Evolutionary conservation across 2,329 filamentous ascomycete species (phyloP), one percentile per base, ranked within the genome.

Genomic region (Cryphonectria nitschkei): DNA sequence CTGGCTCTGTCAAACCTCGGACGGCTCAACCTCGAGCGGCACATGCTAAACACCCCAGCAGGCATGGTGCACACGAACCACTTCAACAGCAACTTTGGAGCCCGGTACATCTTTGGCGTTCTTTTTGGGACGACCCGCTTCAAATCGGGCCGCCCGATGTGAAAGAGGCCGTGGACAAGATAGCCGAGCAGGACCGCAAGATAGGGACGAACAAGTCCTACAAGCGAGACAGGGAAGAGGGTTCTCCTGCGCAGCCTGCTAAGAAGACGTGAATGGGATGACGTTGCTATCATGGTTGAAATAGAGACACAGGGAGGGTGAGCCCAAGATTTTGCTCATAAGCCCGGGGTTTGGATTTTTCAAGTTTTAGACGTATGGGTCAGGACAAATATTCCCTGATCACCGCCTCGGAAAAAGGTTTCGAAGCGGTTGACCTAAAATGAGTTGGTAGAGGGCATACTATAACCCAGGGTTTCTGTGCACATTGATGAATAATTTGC

Each of bases 51-150:
- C 16, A 52, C 67, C 7, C 32, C 22, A 22, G 43, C 60, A 0
- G 61, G 50, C 1, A 13, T 7, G 14, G 34, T 16, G 8, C 52
- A 65, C 13, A 65, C 61, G 3, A 69, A 50, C 14, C 68, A 69
- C 60, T 69, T 65, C 43, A 63, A 65, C 61, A 62, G 63, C 34
- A 68, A 64, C n/a, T 68, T 43, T 37, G 67, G 67, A 16, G 46
- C 54, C 34, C 11, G 43, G 11, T 68, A 68, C 5, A 26, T n/a
- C 16, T 62, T 68, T 3, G 60, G 60, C 11, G 62, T 58, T 19
- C 34, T 52, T 8, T 19, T 65, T 13, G 26, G 60, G 14, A 62
- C 2, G 22, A 54, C 50, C 50, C 7, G 8, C 9, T 7, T 65
- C 19, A 5, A 32, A 4, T 29, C n/a, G 67, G 46, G 1, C 67